Evolutionary conservation across 148 eudicot genomes (phyloP), one percentile per base, ranked within the genome.

Genomic region (Nepenthes mirabilis): DNA sequence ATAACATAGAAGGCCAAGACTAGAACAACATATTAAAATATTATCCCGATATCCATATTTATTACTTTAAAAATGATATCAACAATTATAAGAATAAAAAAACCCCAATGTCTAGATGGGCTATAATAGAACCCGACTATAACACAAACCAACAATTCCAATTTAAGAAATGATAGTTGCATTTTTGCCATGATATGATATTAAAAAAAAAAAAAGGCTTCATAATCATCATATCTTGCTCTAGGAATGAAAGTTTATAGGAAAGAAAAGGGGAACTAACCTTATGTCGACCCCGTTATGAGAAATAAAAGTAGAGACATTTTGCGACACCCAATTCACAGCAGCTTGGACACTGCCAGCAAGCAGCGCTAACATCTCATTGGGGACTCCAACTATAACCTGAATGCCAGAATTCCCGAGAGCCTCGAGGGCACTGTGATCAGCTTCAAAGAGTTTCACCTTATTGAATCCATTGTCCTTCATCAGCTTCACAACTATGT

Each of bases 351-450:
- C 97, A 58, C 80, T 81, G 6, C 70, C 56, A 1, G 99, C 91
- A 45, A 94, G 60, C 1, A 83, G 64, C 2, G 78, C 97, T 57
- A 94, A 65, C 70, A 94, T 7, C 55, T 94, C 88, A 59, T 94
- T 94, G 11, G 99, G 99, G 9, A 94, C 89, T 14, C 97, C 99
- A 53, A 94, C 81, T 97, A 94, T 94, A 37, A 94, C 99, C 52
- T 94, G 76, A n/a, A 94, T 82, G 10, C 95, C 95, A 0, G 96
- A 84, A 60, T 79, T 80, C 14, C 95, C 95, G 10, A 94, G 87
- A 33, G 99, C 99, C 75, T 68, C 63, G 47, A 94, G 60, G 0
- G 84, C 86, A 33, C 72, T 79, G 11, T 83, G 86, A 59, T 89
- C 91, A 9, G 91, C 95, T 72, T 94, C 99, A 11, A 94, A 94